Conservation (phyloP, 2,329 filamentous ascomycete species). For the Monosporascus sp. region DNA sequence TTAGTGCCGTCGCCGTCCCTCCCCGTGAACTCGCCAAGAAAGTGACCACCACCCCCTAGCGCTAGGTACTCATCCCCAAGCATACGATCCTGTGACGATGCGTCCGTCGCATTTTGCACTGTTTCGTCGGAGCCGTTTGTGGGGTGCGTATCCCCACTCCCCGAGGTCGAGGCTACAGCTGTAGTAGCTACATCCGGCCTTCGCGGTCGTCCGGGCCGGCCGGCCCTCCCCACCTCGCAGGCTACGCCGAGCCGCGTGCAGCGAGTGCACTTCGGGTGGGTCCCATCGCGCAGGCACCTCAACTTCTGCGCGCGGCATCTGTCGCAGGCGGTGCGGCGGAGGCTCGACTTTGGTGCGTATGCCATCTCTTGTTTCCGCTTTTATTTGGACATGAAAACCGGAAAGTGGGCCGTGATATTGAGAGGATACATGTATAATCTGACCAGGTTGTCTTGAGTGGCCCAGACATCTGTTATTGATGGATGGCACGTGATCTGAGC, state of each 20-base stretch:
- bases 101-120: neutral
- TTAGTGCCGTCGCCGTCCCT: no score
- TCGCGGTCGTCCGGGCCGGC: conserved; percentile 11
- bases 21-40: no score
- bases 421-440: no score
- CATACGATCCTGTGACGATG: no score
- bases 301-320: conserved; percentile 14
- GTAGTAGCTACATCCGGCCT: conserved; percentile 1
- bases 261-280: conserved; percentile 10
- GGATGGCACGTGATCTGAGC: no score
- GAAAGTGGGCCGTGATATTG: no score
- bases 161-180: neutral
- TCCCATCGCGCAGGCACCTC: conserved; percentile 10
- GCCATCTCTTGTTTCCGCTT: conserved; percentile 1
- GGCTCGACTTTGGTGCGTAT: conserved; percentile 9
- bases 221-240: conserved; percentile 11
- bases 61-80: no score
- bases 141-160: neutral
- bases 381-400: no score
- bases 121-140: neutral
- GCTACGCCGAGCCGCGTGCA: conserved; percentile 9
- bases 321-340: conserved; percentile 15
- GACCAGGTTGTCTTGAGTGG: no score
- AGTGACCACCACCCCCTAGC: no score
- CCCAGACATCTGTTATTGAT: no score